These are phyloP conservation scores for Aspergillus sp. DNA, from an alignment of 2,329 filamentous ascomycete genomes.

Conservation along the genomic window DNA sequence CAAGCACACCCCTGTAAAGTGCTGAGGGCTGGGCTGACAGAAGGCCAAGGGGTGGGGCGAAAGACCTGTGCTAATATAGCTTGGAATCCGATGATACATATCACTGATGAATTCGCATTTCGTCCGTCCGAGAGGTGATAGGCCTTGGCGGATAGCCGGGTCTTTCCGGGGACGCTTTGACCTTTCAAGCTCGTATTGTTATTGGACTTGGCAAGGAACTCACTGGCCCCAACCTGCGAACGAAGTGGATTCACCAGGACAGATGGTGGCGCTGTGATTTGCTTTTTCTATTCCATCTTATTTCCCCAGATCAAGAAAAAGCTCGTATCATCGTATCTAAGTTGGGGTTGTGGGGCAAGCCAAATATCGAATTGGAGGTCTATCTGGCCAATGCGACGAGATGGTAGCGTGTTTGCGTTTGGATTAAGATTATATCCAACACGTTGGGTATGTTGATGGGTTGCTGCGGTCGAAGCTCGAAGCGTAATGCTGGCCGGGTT, in stretches of 20 bases:
- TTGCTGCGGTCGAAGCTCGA: neutral
- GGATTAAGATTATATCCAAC: neutral
- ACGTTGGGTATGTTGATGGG: neutral
- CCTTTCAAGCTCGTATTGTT: constrained; percentile 1
- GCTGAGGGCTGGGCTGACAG: neutral
- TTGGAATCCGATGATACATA: no score
- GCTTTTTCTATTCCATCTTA: constrained; percentile 1
- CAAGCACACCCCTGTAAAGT: neutral
- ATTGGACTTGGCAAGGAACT: constrained; percentile 5
- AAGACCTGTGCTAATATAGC: neutral
- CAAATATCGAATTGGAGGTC: neutral
- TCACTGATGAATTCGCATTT: neutral
- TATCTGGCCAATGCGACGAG: neutral
- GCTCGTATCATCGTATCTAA: neutral
- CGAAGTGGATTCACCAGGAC: constrained; percentile 4
- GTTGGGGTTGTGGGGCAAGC: neutral
- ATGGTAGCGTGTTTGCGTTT: neutral
- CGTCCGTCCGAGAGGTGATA: neutral
- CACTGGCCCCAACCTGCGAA: constrained; percentile 7
- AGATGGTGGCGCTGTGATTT: constrained; percentile 6
- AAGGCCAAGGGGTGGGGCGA: neutral
- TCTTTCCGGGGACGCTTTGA: constrained; percentile 6
- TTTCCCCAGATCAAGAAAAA: constrained; percentile 1
- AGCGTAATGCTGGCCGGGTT: neutral
- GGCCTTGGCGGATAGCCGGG: constrained; percentile 5